These are phyloP conservation scores for Rhizophagus clarus DNA, from an alignment of 192 early-diverging fungal species.

Conservation along the genomic window DNA sequence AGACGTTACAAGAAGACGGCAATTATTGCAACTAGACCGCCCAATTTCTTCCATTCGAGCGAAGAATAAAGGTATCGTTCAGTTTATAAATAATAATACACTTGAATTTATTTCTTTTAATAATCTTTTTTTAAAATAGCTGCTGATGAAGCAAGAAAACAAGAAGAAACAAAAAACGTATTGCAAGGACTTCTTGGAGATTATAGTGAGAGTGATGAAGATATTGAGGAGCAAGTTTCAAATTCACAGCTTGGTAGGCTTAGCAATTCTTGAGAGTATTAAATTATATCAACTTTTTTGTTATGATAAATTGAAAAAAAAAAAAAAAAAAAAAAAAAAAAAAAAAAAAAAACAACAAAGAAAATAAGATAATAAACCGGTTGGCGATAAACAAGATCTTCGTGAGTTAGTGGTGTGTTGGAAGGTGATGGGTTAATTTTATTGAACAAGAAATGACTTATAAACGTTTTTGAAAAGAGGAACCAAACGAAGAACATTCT, in stretches of 20 bases:
- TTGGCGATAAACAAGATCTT: constrained; percentile 12
- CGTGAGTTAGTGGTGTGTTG: constrained; percentile 1
- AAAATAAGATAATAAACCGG: background rate
- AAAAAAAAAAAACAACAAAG: background rate
- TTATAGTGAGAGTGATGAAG: constrained; percentile 20
- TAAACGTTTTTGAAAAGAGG: constrained; percentile 20
- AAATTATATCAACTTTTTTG: background rate
- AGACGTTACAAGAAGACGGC: constrained; percentile 9
- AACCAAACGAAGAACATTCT: background rate
- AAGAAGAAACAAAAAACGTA: constrained; percentile 17
- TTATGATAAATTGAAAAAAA: background rate
- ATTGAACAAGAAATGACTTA: constrained; percentile 14
- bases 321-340: constrained; percentile 12
- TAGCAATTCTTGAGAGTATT: constrained; percentile 12
- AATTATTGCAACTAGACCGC: background rate
- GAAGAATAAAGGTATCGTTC: constrained; percentile 12
- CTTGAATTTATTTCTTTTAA: no score
- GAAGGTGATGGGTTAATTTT: background rate
- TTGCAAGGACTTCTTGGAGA: constrained; percentile 10
- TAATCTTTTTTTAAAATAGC: background rate
- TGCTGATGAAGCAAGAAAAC: constrained; percentile 20
- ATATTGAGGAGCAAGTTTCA: constrained; percentile 1
- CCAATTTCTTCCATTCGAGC: constrained; percentile 23
- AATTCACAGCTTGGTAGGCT: constrained; percentile 17
- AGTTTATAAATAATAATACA: background rate